phyloP scores from a whole-genome alignment of 495 filamentous ascomycete genomes.

The Aspergillus haitiensis region DNA sequence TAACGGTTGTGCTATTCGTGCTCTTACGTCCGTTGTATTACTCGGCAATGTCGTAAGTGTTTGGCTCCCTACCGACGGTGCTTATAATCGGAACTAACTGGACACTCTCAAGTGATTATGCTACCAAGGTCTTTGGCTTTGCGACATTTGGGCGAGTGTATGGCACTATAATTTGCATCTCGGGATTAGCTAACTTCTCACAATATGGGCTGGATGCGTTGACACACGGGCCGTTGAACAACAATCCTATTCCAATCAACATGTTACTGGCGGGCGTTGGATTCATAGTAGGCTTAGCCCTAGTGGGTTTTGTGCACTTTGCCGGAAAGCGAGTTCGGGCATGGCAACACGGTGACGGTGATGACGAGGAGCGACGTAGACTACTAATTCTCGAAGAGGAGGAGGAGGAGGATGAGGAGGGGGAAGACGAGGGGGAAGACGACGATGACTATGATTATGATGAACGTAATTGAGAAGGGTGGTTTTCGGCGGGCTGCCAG shows the following conservation, averaged over 20 bases:
- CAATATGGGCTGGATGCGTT: slow-evolving; percentile 79
- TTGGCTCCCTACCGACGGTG: neutral
- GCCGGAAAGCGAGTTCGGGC: slow-evolving; percentile 28
- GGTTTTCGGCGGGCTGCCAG: too few species aligned
- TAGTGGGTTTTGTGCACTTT: slow-evolving; percentile 59
- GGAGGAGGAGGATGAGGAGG: slow-evolving; percentile 22
- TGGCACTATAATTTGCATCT: slow-evolving; percentile 84
- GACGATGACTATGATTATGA: too few species aligned
- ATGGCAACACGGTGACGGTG: slow-evolving; percentile 18
- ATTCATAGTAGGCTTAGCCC: slow-evolving; percentile 57
- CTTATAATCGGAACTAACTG: slow-evolving; percentile 20
- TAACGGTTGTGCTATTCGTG: slow-evolving; percentile 75
- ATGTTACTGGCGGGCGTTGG: slow-evolving; percentile 60
- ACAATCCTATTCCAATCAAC: slow-evolving; percentile 81
- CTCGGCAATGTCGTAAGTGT: slow-evolving; percentile 53
- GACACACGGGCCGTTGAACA: slow-evolving; percentile 69
- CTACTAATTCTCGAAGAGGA: slow-evolving; percentile 35
- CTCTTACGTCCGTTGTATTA: slow-evolving; percentile 52
- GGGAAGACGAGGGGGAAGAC: too few species aligned
- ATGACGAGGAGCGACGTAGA: slow-evolving; percentile 36
- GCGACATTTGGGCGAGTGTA: slow-evolving; percentile 92
- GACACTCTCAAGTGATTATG: slow-evolving; percentile 64
- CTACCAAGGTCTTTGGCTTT: slow-evolving; percentile 94
- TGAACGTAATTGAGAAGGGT: too few species aligned
- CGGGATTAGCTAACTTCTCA: slow-evolving; percentile 81